Evolutionary conservation across 1,284 basidiomycete species (phyloP), one percentile per base, ranked within the genome.

Genomic region (Trichosporon sp.): DNA sequence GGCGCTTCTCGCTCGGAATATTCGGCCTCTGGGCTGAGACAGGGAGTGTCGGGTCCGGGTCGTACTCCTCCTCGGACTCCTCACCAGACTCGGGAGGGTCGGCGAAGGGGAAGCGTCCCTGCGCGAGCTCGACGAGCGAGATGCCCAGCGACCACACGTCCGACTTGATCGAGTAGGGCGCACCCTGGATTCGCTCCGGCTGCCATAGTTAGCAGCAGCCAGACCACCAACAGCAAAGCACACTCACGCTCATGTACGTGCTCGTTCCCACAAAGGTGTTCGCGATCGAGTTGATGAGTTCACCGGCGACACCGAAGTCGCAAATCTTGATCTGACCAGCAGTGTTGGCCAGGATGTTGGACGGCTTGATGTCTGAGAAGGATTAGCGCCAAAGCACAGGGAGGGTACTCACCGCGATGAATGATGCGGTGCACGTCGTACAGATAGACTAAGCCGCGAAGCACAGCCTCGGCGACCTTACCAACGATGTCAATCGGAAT

Each of bases 381-480:
- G 27, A 60, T 60, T 18, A 60, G 56, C 56, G 27, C 7, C 56
- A 2, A 21, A 9, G 18, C 0, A 13, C n/a, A 5, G 25, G 21
- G 9, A n/a, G 9, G 18, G 6, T 34, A 12, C 32, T 38, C 18
- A 58, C 95, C 95, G 80, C 97, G 91, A 83, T 99, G 96, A 76
- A 99, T 99, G 83, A 99, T 99, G n/a, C 95, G 90, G 83, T 99
- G 97, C 1, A 91, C 92, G 80, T 99, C 97, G 82, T 99, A 99
- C n/a, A 99, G 88, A 82, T 99, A 99, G 15, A 92, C 95, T 78
- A 99, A 84, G 8, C 96, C 96, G 72, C 93, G 90, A 56, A 98
- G 86, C n/a, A 99, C 97, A 0, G 91, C 91, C 67, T 94, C 86
- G 8, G 95, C 94, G 67, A 99, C 92, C 80, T 92, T 90, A 53